Conservation (phyloP, 805 yeast species). For the Hanseniaspora singularis region DNA sequence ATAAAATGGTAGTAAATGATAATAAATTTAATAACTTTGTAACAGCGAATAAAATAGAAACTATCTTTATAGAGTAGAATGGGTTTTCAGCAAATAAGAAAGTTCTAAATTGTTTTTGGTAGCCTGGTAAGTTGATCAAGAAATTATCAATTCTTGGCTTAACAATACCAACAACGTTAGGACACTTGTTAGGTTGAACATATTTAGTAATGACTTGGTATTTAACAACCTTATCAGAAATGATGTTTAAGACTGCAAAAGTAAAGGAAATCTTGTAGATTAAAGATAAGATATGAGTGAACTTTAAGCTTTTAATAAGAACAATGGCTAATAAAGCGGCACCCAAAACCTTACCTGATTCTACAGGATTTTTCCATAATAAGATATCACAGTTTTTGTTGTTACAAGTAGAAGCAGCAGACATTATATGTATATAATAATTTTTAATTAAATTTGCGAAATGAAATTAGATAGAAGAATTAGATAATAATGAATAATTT, state of each 20-base stretch:
- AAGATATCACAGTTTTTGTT: constrained; percentile 21
- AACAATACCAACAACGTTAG: constrained; percentile 26
- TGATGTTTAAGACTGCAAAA: constrained; percentile 55
- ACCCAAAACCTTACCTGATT: constrained; percentile 68
- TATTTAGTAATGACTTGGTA: constrained; percentile 39
- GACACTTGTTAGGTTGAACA: constrained; percentile 44
- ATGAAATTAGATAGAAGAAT: background rate
- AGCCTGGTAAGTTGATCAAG: constrained; percentile 33
- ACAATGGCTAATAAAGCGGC: constrained; percentile 44
- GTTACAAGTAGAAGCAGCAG: background rate
- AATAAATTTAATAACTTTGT: constrained; percentile 66
- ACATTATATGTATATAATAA: background rate
- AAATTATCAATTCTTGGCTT: constrained; percentile 26
- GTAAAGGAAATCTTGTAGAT: constrained; percentile 46
- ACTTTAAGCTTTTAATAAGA: constrained; percentile 49
- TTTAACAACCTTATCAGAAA: constrained; percentile 7
- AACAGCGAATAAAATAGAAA: constrained; percentile 49
- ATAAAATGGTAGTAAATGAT: constrained; percentile 46
- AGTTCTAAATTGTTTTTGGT: constrained; percentile 45
- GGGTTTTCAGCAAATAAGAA: constrained; percentile 57
- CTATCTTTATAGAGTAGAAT: constrained; percentile 61
- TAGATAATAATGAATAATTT: background rate
- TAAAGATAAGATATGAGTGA: constrained; percentile 49
- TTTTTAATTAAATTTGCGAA: background rate
- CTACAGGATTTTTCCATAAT: constrained; percentile 37